Conservation (phyloP, 768 basidiomycete species). For the Mycena polygramma region DNA sequence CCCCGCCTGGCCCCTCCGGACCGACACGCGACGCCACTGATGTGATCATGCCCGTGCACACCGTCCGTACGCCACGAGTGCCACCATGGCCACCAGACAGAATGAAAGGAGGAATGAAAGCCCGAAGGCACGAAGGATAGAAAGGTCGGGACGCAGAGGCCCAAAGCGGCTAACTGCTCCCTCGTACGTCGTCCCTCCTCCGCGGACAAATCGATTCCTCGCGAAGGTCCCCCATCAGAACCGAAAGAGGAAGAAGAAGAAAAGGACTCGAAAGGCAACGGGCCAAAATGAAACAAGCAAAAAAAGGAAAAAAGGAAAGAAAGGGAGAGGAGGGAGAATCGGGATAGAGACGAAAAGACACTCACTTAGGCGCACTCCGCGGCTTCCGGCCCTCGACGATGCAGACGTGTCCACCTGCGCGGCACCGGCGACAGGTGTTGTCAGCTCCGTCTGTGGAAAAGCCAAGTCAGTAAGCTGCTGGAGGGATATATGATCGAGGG, state of each 20-base stretch:
- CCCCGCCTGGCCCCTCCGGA: too few species aligned
- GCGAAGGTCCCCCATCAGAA: too few species aligned
- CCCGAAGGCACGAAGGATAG: not conserved
- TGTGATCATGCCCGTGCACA: not conserved
- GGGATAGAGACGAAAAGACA: slow-evolving; percentile 35
- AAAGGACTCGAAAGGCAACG: not conserved
- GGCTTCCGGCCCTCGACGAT: slow-evolving; percentile 89
- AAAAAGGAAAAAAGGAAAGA: not conserved
- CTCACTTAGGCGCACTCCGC: slow-evolving; percentile 86
- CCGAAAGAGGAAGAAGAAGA: too few species aligned
- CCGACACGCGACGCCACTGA: too few species aligned
- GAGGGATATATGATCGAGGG: not conserved
- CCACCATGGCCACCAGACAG: not conserved
- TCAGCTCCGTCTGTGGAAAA: slow-evolving; percentile 45
- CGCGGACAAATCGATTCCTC: too few species aligned
- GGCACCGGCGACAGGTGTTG: slow-evolving; percentile 85
- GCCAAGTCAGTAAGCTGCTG: not conserved
- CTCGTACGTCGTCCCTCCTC: too few species aligned
- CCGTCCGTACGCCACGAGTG: not conserved
- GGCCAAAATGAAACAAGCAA: not conserved
- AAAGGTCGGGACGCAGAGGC: not conserved
- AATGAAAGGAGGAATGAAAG: not conserved
- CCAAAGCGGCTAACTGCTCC: not conserved
- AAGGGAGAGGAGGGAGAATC: not conserved
- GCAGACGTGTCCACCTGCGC: slow-evolving; percentile 78